Percentiles rank a stretch among this genome's conserved stretches.
Conservation (phyloP, 768 basidiomycete species). For the Peribolospora kevripleyi region DNA sequence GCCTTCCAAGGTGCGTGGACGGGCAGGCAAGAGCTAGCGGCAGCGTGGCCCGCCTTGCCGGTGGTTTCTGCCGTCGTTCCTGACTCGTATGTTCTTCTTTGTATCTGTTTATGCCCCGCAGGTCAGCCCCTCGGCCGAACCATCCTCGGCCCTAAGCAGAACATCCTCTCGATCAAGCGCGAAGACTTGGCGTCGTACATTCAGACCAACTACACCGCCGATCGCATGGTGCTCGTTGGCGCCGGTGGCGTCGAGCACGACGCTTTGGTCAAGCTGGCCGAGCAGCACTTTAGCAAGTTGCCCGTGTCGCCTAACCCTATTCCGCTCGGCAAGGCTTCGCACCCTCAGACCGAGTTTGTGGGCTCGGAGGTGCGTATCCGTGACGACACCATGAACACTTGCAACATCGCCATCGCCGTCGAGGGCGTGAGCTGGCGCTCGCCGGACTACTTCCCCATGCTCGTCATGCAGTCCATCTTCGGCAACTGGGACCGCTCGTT, state of each 20-base stretch:
- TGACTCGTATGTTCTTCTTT: neutral
- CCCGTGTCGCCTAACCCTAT: conserved; percentile 72
- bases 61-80: neutral
- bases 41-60: neutral
- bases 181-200: conserved; percentile 76
- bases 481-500: conserved; percentile 98
- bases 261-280: conserved; percentile 79
- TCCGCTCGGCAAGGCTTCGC: conserved; percentile 54
- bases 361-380: conserved; percentile 90
- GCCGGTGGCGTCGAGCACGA: conserved; percentile 82
- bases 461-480: conserved; percentile 90
- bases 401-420: conserved; percentile 86
- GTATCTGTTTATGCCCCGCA: conserved; percentile 17
- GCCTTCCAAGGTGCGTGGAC: conserved; percentile 66
- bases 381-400: conserved; percentile 68
- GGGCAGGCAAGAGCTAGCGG: no score
- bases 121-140: conserved; percentile 88
- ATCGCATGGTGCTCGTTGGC: conserved; percentile 97
- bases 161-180: conserved; percentile 83
- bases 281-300: conserved; percentile 72
- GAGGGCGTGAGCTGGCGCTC: conserved; percentile 96
- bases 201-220: conserved; percentile 90
- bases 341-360: conserved; percentile 49
- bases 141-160: conserved; percentile 84
- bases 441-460: conserved; percentile 98